phyloP scores from a whole-genome alignment of 163 green algal species.

The Coccomyxa subellipsoidea region DNA sequence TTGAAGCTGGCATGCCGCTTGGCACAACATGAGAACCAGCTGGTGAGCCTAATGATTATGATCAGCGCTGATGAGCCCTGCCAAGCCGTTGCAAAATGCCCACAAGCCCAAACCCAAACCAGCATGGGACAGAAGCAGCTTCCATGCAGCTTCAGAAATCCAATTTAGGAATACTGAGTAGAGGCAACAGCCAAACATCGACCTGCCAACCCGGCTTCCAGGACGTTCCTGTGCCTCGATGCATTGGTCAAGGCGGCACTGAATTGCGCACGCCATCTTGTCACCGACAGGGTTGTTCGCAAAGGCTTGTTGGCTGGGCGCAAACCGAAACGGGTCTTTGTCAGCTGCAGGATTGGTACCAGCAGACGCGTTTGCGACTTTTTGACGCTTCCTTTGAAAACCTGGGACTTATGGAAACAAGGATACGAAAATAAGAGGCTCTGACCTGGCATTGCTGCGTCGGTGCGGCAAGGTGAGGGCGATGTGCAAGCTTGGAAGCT shows the following conservation, averaged over 20 bases:
- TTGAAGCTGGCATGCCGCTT: no score
- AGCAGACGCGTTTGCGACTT: background rate
- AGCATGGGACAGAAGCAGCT: no score
- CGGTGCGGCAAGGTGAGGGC: background rate
- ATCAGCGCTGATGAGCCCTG: no score
- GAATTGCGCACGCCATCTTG: background rate
- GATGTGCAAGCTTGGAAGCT: background rate
- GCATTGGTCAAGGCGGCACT: background rate
- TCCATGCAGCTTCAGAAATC: no score
- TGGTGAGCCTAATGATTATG: no score
- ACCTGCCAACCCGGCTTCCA: no score
- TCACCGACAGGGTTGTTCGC: background rate
- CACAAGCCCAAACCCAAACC: no score
- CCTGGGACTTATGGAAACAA: background rate
- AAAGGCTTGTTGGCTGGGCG: background rate
- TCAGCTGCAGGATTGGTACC: background rate
- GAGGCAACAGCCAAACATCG: no score
- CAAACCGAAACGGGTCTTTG: background rate
- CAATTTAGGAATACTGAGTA: no score
- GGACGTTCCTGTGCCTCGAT: background rate
- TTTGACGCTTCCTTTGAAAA: background rate
- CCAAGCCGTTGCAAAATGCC: no score
- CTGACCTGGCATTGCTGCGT: background rate
- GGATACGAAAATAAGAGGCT: background rate
- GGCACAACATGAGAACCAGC: no score